A percentile compares a stretch with the other conserved stretches of the same genome.
Evolutionary conservation across 805 yeast species (phyloP).

Genomic region (Candida odintsovae): DNA sequence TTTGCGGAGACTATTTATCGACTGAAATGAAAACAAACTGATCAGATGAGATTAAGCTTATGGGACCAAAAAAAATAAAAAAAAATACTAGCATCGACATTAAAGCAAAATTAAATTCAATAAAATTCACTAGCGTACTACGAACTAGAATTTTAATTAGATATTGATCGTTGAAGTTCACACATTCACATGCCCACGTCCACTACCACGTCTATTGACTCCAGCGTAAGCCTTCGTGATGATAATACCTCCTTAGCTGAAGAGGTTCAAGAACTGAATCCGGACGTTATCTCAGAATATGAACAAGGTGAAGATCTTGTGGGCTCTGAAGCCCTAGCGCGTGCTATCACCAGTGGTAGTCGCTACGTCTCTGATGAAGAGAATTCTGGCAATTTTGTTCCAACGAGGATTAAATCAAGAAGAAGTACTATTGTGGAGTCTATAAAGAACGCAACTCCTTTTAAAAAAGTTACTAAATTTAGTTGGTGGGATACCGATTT

Average conservation of each 20-base stretch:
- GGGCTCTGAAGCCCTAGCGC: constrained; percentile 3
- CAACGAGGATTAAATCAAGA: not conserved
- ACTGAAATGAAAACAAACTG: no score
- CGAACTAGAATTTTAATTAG: no score
- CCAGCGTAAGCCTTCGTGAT: not conserved
- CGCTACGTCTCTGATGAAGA: not conserved
- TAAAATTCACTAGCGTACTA: no score
- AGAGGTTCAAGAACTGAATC: constrained; percentile 12
- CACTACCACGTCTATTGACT: not conserved
- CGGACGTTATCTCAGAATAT: constrained; percentile 10
- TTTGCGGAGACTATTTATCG: no score
- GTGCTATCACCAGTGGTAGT: not conserved
- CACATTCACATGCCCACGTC: no score
- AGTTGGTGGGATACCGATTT: constrained; percentile 18
- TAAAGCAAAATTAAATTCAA: no score
- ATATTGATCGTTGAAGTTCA: no score
- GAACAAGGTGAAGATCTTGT: constrained; percentile 11
- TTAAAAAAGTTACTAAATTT: constrained; percentile 12
- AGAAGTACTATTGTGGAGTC: constrained; percentile 14
- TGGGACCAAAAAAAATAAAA: no score
- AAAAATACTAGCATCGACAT: no score
- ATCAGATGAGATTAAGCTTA: no score
- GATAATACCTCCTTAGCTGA: not conserved
- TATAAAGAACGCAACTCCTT: constrained; percentile 9
- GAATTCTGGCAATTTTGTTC: not conserved